Evolutionary conservation across 2,329 filamentous ascomycete species (phyloP).

Genomic region (Pestalotiopsis sp.): DNA sequence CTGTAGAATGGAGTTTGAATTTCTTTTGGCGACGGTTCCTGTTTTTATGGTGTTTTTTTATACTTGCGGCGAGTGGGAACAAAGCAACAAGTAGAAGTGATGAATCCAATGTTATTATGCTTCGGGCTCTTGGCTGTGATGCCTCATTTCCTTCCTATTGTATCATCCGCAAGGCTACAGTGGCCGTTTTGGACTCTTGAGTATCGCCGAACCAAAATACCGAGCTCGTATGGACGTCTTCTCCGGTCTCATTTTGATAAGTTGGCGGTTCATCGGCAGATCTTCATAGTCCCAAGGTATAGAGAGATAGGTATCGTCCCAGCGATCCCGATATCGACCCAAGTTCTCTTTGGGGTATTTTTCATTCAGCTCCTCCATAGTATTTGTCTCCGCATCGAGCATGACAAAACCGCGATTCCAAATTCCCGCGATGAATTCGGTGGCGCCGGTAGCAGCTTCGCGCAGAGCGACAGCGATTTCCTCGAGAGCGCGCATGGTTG

Average conservation of each 20-base stretch:
- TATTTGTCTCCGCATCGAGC: not conserved
- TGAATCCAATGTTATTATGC: not conserved
- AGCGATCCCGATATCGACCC: conserved; percentile 24
- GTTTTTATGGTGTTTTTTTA: not conserved
- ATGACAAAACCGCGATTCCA: not conserved
- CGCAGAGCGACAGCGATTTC: conserved; percentile 21
- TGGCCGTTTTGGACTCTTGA: conserved; percentile 28
- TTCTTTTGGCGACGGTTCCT: not conserved
- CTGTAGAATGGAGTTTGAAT: not conserved
- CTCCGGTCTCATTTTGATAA: conserved; percentile 29
- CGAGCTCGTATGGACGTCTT: conserved; percentile 22
- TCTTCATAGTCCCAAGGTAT: conserved; percentile 17
- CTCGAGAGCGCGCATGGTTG: conserved; percentile 12
- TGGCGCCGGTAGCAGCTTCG: conserved; percentile 5
- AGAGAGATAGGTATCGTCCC: conserved; percentile 28
- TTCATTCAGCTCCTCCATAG: not conserved
- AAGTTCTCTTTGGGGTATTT: not conserved
- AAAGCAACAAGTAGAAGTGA: not conserved
- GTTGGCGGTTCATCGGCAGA: conserved; percentile 13
- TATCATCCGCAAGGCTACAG: not conserved
- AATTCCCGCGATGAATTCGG: not conserved
- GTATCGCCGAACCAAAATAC: conserved; percentile 27
- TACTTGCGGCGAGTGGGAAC: not conserved
- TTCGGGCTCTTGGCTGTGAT: not conserved
- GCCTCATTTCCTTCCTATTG: too few relatives aligned